Conservation (phyloP, 371 early-diverging fungal genomes). For the Dinochytrium kinnereticum region DNA sequence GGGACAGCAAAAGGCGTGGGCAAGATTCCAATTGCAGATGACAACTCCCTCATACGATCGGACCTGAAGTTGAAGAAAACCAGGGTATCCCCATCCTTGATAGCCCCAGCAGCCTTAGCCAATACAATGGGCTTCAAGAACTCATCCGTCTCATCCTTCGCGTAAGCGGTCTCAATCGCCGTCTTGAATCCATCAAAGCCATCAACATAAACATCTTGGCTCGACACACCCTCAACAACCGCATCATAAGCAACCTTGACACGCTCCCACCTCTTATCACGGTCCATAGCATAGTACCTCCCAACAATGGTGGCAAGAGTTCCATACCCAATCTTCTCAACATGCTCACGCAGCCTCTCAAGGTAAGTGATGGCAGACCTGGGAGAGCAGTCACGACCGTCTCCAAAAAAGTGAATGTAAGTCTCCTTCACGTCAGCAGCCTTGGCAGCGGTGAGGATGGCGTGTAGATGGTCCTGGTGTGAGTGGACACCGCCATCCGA, state of each 20-base stretch:
- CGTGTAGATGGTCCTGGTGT: conserved; percentile 93
- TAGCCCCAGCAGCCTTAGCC: conserved; percentile 69
- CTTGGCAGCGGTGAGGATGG: conserved; percentile 85
- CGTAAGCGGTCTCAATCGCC: conserved; percentile 77
- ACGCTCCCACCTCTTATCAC: conserved; percentile 99
- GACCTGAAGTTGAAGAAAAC: conserved; percentile 75
- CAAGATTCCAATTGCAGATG: conserved; percentile 83
- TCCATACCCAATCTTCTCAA: conserved; percentile 72
- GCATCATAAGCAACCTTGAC: conserved; percentile 92
- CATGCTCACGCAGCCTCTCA: conserved; percentile 61
- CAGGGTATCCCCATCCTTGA: conserved; percentile 64
- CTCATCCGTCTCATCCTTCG: conserved; percentile 92
- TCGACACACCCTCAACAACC: conserved; percentile 76
- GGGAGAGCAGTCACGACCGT: conserved; percentile 99
- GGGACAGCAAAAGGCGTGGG: conserved; percentile 86
- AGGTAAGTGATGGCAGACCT: conserved; percentile 68
- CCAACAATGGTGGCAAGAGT: conserved; percentile 93
- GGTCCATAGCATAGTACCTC: conserved; percentile 99
- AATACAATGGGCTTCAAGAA: conserved; percentile 96
- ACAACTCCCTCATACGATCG: conserved; percentile 99
- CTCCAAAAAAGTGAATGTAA: conserved; percentile 97
- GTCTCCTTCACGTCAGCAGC: conserved; percentile 82
- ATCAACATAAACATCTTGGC: conserved; percentile 55
- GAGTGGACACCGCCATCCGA: conserved; percentile 99
- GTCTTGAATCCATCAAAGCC: conserved; percentile 28